Evolutionary conservation across 768 basidiomycete species (phyloP).

Genomic region (Paxillus involutus): DNA sequence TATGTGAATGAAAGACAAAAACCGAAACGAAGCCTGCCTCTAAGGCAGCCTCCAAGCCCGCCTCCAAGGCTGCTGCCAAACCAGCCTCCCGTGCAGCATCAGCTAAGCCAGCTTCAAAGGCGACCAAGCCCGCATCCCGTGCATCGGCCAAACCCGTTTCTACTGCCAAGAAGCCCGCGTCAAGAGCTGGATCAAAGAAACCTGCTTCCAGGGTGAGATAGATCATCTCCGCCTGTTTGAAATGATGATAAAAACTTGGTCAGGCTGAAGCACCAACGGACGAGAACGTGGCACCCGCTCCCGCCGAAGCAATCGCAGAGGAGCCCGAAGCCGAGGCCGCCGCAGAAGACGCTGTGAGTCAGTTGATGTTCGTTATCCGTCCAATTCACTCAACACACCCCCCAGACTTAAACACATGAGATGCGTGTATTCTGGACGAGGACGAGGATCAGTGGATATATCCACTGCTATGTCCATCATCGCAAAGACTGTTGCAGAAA

Average conservation of each 20-base stretch:
- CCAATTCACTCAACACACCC: background rate
- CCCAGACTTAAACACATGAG: conserved; percentile 20
- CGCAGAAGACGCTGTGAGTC: conserved; percentile 32
- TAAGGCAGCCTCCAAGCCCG: conserved; percentile 27
- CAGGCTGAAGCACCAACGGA: conserved; percentile 36
- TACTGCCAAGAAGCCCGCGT: conserved; percentile 51
- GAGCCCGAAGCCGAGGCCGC: conserved; percentile 48
- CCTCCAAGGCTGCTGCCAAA: conserved; percentile 26
- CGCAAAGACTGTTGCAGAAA: conserved; percentile 25
- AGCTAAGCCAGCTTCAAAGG: conserved; percentile 44
- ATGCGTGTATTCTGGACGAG: conserved; percentile 12
- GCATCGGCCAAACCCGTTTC: conserved; percentile 44
- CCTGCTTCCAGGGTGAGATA: conserved; percentile 57
- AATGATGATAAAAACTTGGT: background rate
- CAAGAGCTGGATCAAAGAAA: conserved; percentile 60
- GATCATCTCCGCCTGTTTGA: background rate
- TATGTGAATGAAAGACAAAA: conserved; percentile 36
- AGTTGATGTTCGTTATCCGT: background rate
- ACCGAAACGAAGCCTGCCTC: conserved; percentile 32
- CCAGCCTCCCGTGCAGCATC: conserved; percentile 33
- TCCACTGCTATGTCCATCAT: conserved; percentile 9
- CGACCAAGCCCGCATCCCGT: conserved; percentile 38
- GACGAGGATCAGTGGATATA: conserved; percentile 9
- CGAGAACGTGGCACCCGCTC: conserved; percentile 39
- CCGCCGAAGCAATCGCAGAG: conserved; percentile 52